phyloP scores from a whole-genome alignment of 176 grass and related monocot species.

The Stipa capillata region DNA sequence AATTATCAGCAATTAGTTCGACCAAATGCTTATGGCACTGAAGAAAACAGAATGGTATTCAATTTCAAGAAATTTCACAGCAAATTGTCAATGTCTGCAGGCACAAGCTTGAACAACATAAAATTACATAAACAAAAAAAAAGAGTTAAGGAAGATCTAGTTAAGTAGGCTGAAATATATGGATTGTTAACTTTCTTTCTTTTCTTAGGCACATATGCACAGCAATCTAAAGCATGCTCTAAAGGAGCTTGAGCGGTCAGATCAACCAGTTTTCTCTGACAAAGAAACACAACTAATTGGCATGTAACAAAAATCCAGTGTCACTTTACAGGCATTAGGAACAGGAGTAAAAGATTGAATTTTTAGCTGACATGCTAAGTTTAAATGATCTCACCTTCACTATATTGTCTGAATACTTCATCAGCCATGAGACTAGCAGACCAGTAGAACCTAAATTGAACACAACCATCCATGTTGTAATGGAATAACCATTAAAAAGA shows the following conservation, averaged over 20 bases:
- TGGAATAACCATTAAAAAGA: constrained; percentile 76
- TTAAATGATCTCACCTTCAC: constrained; percentile 61
- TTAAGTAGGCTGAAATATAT: too few species aligned
- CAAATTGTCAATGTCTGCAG: background rate
- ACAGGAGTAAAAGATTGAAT: background rate
- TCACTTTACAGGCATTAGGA: constrained; percentile 2
- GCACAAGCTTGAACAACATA: background rate
- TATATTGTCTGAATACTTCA: constrained; percentile 98
- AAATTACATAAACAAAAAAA: background rate
- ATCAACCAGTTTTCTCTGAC: background rate
- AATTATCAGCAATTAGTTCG: too few species aligned
- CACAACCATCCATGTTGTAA: constrained; percentile 92
- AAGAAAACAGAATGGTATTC: background rate
- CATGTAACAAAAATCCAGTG: background rate
- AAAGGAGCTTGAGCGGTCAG: background rate
- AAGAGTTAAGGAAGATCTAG: too few species aligned
- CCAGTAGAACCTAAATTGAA: constrained; percentile 91
- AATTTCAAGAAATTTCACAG: background rate
- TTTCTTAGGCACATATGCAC: background rate
- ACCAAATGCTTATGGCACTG: background rate
- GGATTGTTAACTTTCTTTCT: background rate
- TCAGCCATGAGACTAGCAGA: constrained; percentile 93
- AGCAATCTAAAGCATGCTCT: constrained; percentile 16
- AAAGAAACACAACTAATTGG: background rate
- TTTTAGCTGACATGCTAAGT: background rate